These are phyloP conservation scores for Cucurbita argyrosperma DNA, from an alignment of 306 rosid genomes.

Conservation along the genomic window DNA sequence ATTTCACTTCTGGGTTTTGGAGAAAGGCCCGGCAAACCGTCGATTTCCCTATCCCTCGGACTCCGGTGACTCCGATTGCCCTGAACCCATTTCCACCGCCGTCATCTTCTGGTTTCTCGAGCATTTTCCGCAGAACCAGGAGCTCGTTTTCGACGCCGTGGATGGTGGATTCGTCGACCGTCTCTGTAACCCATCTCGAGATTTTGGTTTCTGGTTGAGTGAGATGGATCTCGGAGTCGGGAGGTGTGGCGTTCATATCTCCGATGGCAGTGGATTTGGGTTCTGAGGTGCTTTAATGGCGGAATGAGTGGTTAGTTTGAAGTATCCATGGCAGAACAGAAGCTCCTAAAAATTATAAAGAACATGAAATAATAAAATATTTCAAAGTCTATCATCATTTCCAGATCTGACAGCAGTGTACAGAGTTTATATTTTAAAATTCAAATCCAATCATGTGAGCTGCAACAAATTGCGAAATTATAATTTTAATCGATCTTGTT, in stretches of 20 bases:
- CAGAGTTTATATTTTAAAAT: too few relatives aligned
- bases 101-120: not conserved
- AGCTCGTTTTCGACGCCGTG: constrained; percentile 13
- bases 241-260: not conserved
- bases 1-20: not conserved
- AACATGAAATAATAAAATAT: too few relatives aligned
- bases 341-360: too few relatives aligned
- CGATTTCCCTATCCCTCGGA: constrained; percentile 14
- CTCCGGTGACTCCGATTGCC: constrained; percentile 13
- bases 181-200: not conserved
- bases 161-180: not conserved
- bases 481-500: too few relatives aligned
- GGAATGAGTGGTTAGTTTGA: not conserved
- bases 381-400: too few relatives aligned
- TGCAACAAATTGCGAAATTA: too few relatives aligned
- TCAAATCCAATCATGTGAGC: too few relatives aligned
- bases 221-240: not conserved
- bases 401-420: too few relatives aligned
- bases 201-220: not conserved
- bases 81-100: constrained; percentile 2
- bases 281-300: not conserved
- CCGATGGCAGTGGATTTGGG: not conserved
- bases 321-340: too few relatives aligned
- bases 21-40: constrained; percentile 6
- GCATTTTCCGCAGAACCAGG: not conserved